Evolutionary conservation across 768 basidiomycete species (phyloP).

Genomic region (Naematelia encephala): DNA sequence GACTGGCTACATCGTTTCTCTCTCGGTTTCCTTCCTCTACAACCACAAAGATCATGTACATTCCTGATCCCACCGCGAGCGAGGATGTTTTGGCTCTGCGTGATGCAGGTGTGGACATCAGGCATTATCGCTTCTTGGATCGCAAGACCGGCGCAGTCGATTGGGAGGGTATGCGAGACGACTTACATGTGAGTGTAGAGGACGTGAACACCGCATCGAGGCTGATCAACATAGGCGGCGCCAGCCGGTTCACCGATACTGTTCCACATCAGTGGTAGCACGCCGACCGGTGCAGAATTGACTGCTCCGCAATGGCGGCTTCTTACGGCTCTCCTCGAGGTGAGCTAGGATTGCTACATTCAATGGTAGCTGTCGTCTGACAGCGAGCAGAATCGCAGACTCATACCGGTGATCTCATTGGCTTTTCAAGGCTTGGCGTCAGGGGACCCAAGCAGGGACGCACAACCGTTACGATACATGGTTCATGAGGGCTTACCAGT

Average conservation of each 20-base stretch:
- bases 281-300: conserved; percentile 55
- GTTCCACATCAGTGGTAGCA: conserved; percentile 53
- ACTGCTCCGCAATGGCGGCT: conserved; percentile 43
- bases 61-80: conserved; percentile 41
- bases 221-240: conserved; percentile 58
- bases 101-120: conserved; percentile 45
- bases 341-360: conserved; percentile 13
- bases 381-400: conserved; percentile 48
- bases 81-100: conserved; percentile 40
- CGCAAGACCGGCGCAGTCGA: conserved; percentile 40
- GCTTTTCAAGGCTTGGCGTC: conserved; percentile 45
- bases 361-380: background rate
- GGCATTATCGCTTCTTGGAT: conserved; percentile 40
- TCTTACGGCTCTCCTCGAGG: conserved; percentile 43
- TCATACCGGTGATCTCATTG: conserved; percentile 43
- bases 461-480: conserved; percentile 45
- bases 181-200: conserved; percentile 23
- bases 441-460: conserved; percentile 44
- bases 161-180: conserved; percentile 46
- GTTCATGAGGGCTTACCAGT: conserved; percentile 45
- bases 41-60: conserved; percentile 28
- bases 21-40: conserved; percentile 30
- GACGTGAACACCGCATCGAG: background rate
- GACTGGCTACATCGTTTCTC: conserved; percentile 44
- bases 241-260: conserved; percentile 68